These are phyloP conservation scores for Hypericum androsaemum DNA, from an alignment of 345 rosid species.

Conservation along the genomic window DNA sequence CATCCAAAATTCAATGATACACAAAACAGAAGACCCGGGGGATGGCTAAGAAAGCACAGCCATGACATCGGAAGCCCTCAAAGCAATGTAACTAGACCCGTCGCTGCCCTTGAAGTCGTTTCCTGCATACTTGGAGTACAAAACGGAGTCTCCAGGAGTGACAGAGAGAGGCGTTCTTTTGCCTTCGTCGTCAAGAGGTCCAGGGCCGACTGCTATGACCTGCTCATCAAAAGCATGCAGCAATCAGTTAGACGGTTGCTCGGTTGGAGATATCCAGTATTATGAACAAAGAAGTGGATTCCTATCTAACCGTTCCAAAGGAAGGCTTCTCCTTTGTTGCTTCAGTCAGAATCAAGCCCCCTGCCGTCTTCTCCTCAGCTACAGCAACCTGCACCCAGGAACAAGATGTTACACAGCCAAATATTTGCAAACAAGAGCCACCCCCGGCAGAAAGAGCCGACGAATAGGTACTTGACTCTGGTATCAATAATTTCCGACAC, in stretches of 20 bases:
- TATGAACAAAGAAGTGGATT: not conserved
- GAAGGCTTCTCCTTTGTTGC: conserved; percentile 91
- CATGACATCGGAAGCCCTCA: conserved; percentile 82
- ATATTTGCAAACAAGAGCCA: no score
- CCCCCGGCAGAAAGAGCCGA: no score
- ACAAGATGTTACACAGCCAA: no score
- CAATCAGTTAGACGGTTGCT: not conserved
- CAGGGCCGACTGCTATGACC: conserved; percentile 90
- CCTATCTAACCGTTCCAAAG: conserved; percentile 53
- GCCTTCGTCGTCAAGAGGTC: conserved; percentile 76
- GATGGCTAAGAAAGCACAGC: conserved; percentile 71
- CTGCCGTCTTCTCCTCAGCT: conserved; percentile 91
- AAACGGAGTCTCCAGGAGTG: conserved; percentile 59
- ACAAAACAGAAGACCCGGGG: no score
- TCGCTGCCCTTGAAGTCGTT: conserved; percentile 79
- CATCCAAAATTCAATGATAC: no score
- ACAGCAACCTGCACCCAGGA: conserved; percentile 53
- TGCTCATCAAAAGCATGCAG: conserved; percentile 15
- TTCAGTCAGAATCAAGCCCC: conserved; percentile 79
- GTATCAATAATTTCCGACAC: no score
- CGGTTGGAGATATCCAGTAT: not conserved
- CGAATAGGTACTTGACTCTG: no score
- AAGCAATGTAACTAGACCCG: conserved; percentile 68
- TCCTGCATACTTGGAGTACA: conserved; percentile 88
- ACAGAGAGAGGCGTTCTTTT: conserved; percentile 39